phyloP scores from a whole-genome alignment of 441 rosid species.

The Dalechampia spathulata region DNA sequence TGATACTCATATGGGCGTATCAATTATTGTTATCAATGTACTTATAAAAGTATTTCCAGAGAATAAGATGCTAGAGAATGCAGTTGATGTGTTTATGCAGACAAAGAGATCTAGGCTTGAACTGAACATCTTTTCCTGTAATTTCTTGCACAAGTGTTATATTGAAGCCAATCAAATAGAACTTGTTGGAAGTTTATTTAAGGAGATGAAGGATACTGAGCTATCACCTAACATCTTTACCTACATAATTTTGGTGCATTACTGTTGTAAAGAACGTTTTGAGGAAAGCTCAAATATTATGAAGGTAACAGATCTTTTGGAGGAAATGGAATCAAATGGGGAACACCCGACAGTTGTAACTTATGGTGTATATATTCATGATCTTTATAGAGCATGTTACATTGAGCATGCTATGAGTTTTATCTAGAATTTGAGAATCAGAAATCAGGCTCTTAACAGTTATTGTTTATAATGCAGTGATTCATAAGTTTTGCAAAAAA shows the following conservation, averaged over 20 bases:
- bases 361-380: slow-evolving; percentile 33
- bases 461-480: slow-evolving; percentile 52
- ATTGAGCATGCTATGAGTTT: slow-evolving; percentile 28
- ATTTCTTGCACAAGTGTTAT: slow-evolving; percentile 53
- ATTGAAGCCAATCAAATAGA: slow-evolving; percentile 28
- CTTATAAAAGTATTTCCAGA: slow-evolving; percentile 49
- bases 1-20: slow-evolving; percentile 11
- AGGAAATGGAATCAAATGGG: slow-evolving; percentile 39
- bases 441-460: slow-evolving; percentile 25
- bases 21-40: slow-evolving; percentile 22
- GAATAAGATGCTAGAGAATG: slow-evolving; percentile 38
- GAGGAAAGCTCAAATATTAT: slow-evolving; percentile 17
- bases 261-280: slow-evolving; percentile 28
- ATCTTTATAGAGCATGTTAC: slow-evolving; percentile 39
- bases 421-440: slow-evolving; percentile 21
- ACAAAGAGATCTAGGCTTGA: slow-evolving; percentile 26
- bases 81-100: slow-evolving; percentile 25
- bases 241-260: slow-evolving; percentile 41
- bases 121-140: slow-evolving; percentile 34
- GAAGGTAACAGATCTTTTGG: slow-evolving; percentile 26
- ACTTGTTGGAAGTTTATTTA: slow-evolving; percentile 23
- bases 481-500: slow-evolving; percentile 41
- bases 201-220: slow-evolving; percentile 36
- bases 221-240: slow-evolving; percentile 43
- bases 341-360: slow-evolving; percentile 32